Percentiles rank a stretch among this genome's conserved stretches.
These are phyloP conservation scores for Aeminium ludgeri DNA, from an alignment of 495 filamentous ascomycete species.

Conservation along the genomic window DNA sequence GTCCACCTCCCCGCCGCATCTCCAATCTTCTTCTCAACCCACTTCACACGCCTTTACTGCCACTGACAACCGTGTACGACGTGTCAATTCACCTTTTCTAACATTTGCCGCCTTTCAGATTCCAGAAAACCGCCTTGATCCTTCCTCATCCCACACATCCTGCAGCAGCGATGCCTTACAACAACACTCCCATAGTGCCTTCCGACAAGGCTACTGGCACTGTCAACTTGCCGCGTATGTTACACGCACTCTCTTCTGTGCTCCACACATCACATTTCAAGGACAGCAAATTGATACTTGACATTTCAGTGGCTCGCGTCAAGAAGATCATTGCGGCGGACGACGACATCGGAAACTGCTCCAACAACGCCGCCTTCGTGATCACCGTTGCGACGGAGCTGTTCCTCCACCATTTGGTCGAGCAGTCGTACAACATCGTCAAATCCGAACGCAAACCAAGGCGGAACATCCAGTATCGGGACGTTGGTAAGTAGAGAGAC, in stretches of 20 bases:
- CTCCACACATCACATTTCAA: not conserved
- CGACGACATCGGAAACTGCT: conserved; percentile 66
- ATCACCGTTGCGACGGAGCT: conserved; percentile 88
- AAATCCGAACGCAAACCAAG: conserved; percentile 81
- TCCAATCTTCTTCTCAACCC: not conserved
- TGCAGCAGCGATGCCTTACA: conserved; percentile 56
- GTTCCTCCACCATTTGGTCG: conserved; percentile 85
- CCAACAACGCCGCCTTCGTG: conserved; percentile 86
- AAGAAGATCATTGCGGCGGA: conserved; percentile 87
- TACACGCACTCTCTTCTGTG: not conserved
- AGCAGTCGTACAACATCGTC: conserved; percentile 72
- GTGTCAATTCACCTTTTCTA: not conserved
- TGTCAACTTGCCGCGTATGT: conserved; percentile 69
- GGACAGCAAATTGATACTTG: conserved; percentile 4
- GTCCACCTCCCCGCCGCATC: not conserved
- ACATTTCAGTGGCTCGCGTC: conserved; percentile 57
- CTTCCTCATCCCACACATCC: not conserved
- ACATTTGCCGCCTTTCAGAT: not conserved
- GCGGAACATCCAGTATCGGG: conserved; percentile 89
- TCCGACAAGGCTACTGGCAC: conserved; percentile 71
- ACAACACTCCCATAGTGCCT: conserved; percentile 63
- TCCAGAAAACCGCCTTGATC: not conserved
- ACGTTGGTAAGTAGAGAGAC: conserved; percentile 46
- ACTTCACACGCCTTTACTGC: not conserved
- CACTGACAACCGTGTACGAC: conserved; percentile 1